phyloP scores from a whole-genome alignment of 495 filamentous ascomycete species.

The Apiosordaria backusii region DNA sequence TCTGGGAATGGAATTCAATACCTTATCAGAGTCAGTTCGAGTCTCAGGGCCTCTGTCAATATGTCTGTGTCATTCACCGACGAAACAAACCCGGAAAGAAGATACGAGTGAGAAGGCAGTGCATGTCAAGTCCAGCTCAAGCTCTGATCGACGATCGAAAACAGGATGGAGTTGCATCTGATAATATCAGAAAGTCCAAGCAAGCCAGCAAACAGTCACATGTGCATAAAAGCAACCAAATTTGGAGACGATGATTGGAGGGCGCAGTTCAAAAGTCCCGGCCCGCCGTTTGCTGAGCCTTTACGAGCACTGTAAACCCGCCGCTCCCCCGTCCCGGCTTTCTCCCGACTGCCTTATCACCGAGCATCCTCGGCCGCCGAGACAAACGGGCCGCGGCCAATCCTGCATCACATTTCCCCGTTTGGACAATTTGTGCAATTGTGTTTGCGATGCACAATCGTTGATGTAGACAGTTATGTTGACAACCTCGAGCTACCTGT shows the following conservation, averaged over 20 bases:
- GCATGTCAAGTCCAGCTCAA: not conserved
- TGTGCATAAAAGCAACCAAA: not conserved
- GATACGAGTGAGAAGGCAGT: not conserved
- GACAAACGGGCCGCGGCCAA: not conserved
- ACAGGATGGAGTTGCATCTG: not conserved
- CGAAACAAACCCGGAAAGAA: not conserved
- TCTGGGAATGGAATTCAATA: not conserved
- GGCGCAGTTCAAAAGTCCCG: not conserved
- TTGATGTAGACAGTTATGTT: no score
- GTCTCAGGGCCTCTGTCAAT: no score
- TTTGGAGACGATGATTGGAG: not conserved
- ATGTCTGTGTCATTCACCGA: not conserved
- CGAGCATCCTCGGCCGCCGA: not conserved
- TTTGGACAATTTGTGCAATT: not conserved
- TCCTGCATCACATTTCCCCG: not conserved
- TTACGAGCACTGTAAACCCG: no score
- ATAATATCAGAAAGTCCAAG: not conserved
- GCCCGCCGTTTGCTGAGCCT: not conserved
- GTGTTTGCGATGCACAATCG: not conserved
- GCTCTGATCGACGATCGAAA: not conserved
- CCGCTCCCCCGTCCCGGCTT: not conserved
- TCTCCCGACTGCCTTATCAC: not conserved
- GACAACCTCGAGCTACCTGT: no score
- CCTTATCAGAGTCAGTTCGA: not conserved
- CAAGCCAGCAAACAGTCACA: not conserved